These are phyloP conservation scores for Phyllosticta citribraziliensis DNA, from an alignment of 2,329 filamentous ascomycete genomes.

Conservation along the genomic window DNA sequence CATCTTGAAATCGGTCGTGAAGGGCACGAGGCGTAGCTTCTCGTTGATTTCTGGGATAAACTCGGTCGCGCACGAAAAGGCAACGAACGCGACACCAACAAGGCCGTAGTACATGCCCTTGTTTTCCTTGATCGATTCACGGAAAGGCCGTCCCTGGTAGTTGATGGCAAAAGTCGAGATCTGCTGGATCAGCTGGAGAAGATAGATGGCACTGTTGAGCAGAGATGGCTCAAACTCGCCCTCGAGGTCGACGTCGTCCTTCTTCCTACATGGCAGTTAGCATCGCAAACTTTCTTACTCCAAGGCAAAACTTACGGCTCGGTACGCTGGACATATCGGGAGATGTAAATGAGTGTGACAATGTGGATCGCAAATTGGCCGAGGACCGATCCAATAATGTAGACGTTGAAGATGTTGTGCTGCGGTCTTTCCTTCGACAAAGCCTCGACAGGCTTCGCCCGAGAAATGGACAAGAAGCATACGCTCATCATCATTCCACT, in stretches of 20 bases:
- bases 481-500: conserved; percentile 99
- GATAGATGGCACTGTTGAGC: conserved; percentile 93
- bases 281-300: conserved; percentile 38
- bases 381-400: conserved; percentile 95
- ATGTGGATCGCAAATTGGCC: conserved; percentile 97
- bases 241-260: conserved; percentile 71
- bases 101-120: conserved; percentile 98
- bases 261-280: conserved; percentile 34
- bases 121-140: conserved; percentile 91
- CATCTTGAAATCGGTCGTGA: conserved; percentile 77
- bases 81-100: conserved; percentile 76
- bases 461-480: conserved; percentile 97
- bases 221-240: conserved; percentile 89
- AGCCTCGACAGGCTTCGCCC: conserved; percentile 88
- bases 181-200: conserved; percentile 95
- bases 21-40: conserved; percentile 84
- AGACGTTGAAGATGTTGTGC: conserved; percentile 97
- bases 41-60: conserved; percentile 93
- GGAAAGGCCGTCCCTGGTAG: conserved; percentile 97
- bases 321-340: conserved; percentile 73
- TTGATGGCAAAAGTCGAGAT: conserved; percentile 99
- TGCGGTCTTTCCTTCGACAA: conserved; percentile 95
- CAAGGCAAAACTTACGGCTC: conserved; percentile 57
- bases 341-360: conserved; percentile 85
- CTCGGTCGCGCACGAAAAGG: conserved; percentile 90